Conservation (phyloP, 805 yeast genomes). For the Candida khao-thaluensis region DNA sequence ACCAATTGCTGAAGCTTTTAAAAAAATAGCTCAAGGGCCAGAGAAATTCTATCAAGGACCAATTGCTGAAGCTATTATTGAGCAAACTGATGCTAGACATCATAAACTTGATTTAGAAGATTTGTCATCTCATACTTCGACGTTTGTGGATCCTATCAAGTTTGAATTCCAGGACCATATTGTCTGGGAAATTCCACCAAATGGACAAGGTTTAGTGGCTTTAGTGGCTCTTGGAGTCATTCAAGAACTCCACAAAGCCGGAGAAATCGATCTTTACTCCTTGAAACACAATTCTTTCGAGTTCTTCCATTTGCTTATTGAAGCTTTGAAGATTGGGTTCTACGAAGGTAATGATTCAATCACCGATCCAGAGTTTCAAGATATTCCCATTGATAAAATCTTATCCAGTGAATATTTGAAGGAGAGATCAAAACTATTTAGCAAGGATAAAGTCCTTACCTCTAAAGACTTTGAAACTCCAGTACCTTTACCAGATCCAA, state of each 20-base stretch:
- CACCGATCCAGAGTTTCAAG: constrained; percentile 53
- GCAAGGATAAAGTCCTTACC: constrained; percentile 36
- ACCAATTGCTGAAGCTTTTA: constrained; percentile 53
- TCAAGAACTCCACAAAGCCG: constrained; percentile 48
- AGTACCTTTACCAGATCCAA: constrained; percentile 57
- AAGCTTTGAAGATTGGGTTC: constrained; percentile 69
- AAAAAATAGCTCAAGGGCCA: constrained; percentile 57
- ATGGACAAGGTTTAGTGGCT: constrained; percentile 79
- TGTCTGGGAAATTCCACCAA: constrained; percentile 84
- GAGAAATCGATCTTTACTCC: constrained; percentile 39
- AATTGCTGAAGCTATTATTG: constrained; percentile 65
- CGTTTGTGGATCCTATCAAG: constrained; percentile 63
- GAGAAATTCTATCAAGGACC: constrained; percentile 69
- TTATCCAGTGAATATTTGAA: constrained; percentile 50
- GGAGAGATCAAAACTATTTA: constrained; percentile 49
- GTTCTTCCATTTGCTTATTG: constrained; percentile 68
- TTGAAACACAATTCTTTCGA: constrained; percentile 66
- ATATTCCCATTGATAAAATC: constrained; percentile 40
- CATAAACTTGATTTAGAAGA: constrained; percentile 60
- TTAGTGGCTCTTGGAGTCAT: constrained; percentile 67
- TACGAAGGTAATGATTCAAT: constrained; percentile 74
- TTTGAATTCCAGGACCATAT: constrained; percentile 49
- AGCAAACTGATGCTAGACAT: constrained; percentile 50
- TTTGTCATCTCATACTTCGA: constrained; percentile 54
- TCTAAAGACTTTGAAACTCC: constrained; percentile 42